These are phyloP conservation scores for Candida krabiensis DNA, from an alignment of 805 yeast genomes.

Conservation along the genomic window DNA sequence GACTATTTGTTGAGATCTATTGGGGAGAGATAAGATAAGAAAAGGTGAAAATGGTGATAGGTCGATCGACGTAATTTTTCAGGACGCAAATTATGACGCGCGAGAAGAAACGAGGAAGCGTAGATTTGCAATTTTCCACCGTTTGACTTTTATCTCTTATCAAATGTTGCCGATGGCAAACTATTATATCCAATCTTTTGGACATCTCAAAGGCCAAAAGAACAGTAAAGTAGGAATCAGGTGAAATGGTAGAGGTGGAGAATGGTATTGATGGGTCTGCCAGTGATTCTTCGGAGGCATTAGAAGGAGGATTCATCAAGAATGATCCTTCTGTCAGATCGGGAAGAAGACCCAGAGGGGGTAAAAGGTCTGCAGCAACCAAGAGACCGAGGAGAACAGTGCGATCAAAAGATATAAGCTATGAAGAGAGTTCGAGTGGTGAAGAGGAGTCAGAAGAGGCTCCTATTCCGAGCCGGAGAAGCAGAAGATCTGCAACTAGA, in stretches of 20 bases:
- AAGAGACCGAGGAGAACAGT: constrained; percentile 13
- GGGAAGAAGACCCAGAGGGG: constrained; percentile 19
- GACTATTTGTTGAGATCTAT: too few relatives aligned
- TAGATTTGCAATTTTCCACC: too few relatives aligned
- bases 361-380: constrained; percentile 2
- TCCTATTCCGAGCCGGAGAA: constrained; percentile 29
- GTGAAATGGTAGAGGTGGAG: background rate
- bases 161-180: too few relatives aligned
- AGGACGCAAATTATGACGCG: too few relatives aligned
- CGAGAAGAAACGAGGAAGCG: too few relatives aligned
- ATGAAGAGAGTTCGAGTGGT: constrained; percentile 6
- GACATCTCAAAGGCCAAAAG: too few relatives aligned
- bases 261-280: constrained; percentile 1
- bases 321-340: constrained; percentile 34
- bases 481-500: constrained; percentile 20
- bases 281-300: constrained; percentile 7
- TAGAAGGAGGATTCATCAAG: constrained; percentile 43
- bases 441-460: constrained; percentile 5
- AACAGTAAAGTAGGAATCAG: too few relatives aligned
- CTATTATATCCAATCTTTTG: too few relatives aligned
- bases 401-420: constrained; percentile 8
- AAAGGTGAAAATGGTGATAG: too few relatives aligned
- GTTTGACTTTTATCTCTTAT: too few relatives aligned
- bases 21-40: too few relatives aligned
- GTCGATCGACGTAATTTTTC: too few relatives aligned